These are phyloP conservation scores for Pestalotiopsis sp. DNA, from an alignment of 2,329 filamentous ascomycete species.

Conservation along the genomic window DNA sequence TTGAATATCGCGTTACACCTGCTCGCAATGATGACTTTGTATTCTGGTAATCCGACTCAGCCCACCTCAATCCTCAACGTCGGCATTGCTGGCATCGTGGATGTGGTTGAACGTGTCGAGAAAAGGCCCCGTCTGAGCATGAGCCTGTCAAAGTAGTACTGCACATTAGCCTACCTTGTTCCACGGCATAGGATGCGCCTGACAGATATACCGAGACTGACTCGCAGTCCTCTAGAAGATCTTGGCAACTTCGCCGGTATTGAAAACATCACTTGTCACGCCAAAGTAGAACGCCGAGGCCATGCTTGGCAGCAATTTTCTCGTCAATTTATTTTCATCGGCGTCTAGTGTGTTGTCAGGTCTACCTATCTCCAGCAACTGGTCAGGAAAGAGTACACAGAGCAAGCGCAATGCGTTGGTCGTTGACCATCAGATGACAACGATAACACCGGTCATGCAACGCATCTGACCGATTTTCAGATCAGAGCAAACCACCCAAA, in stretches of 20 bases:
- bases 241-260: not conserved
- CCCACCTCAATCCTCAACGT: not conserved
- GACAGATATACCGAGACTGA: not conserved
- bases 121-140: constrained; percentile 8
- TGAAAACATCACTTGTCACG: not conserved
- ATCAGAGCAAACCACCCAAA: too few relatives aligned
- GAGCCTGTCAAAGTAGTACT: not conserved
- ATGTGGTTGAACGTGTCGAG: constrained; percentile 10
- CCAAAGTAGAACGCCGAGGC: too few relatives aligned
- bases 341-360: too few relatives aligned
- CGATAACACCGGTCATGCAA: too few relatives aligned
- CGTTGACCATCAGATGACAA: not conserved
- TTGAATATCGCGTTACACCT: not conserved
- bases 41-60: constrained; percentile 11
- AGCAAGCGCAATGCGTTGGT: too few relatives aligned
- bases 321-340: too few relatives aligned
- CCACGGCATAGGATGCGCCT: not conserved
- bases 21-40: constrained; percentile 8
- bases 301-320: too few relatives aligned
- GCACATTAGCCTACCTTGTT: not conserved
- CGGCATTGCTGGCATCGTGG: not conserved
- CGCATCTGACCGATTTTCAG: too few relatives aligned
- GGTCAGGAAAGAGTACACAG: too few relatives aligned
- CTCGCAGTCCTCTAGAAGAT: not conserved
- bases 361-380: too few relatives aligned